phyloP scores from a whole-genome alignment of 148 eudicot species.

The Rhododendron ferrugineum region DNA sequence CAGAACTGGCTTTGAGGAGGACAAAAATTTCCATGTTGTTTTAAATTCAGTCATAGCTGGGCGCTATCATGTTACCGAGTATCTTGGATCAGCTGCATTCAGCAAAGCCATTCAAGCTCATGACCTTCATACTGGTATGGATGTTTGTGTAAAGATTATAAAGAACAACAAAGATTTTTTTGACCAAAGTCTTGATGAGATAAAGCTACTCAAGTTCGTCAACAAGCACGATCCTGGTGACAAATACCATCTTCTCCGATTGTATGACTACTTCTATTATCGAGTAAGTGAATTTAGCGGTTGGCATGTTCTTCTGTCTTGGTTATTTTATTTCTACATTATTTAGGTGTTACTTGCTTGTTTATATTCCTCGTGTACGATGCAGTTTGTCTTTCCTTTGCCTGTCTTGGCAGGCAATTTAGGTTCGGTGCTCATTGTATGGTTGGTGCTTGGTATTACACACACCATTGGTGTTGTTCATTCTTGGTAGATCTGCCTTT shows the following conservation, averaged over 20 bases:
- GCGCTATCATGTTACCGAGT: slow-evolving; percentile 97
- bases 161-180: slow-evolving; percentile 98
- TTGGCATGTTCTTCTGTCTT: neutral
- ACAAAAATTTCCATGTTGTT: slow-evolving; percentile 91
- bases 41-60: slow-evolving; percentile 93
- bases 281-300: slow-evolving; percentile 56
- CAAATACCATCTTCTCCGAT: slow-evolving; percentile 83
- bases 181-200: slow-evolving; percentile 99
- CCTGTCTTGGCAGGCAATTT: neutral
- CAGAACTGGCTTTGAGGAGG: slow-evolving; percentile 98
- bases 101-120: slow-evolving; percentile 99
- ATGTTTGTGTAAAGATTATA: slow-evolving; percentile 95
- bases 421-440: neutral
- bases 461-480: neutral
- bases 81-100: slow-evolving; percentile 99
- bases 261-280: slow-evolving; percentile 95
- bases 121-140: slow-evolving; percentile 98
- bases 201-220: slow-evolving; percentile 92
- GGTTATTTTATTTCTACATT: neutral
- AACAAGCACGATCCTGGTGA: slow-evolving; percentile 96
- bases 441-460: neutral
- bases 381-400: neutral
- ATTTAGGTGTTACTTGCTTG: neutral
- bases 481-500: neutral
- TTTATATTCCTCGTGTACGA: neutral